A percentile compares a stretch with the other conserved stretches of the same genome.
These are phyloP conservation scores for Moesziomyces parantarcticus DNA, from an alignment of 1,284 basidiomycete species.

Conservation along the genomic window DNA sequence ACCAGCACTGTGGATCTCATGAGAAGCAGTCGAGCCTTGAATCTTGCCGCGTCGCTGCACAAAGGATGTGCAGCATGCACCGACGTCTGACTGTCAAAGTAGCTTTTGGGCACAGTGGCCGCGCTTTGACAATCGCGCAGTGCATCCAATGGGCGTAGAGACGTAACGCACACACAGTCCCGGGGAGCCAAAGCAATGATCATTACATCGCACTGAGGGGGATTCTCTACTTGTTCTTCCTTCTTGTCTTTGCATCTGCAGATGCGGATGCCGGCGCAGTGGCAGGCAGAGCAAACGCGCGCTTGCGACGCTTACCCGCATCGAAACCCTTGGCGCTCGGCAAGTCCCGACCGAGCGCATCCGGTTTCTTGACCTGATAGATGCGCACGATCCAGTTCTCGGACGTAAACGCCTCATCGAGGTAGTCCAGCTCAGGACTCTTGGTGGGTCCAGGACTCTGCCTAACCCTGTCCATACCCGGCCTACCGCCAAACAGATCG, in stretches of 20 bases:
- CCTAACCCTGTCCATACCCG: conserved; percentile 62
- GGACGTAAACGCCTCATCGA: conserved; percentile 66
- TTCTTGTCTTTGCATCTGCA: conserved; percentile 3
- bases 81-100: too few species aligned
- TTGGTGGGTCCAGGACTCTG: conserved; percentile 47
- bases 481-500: conserved; percentile 69
- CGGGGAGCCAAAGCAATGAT: background rate
- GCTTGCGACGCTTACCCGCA: conserved; percentile 82
- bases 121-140: too few species aligned
- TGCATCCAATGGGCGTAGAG: background rate
- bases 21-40: too few species aligned
- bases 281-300: conserved; percentile 25
- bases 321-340: conserved; percentile 80
- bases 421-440: conserved; percentile 57
- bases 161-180: background rate
- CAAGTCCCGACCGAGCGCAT: conserved; percentile 82
- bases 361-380: conserved; percentile 95
- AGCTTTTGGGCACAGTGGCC: too few species aligned
- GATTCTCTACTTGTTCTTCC: conserved; percentile 9
- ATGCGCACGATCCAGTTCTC: conserved; percentile 75
- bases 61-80: too few species aligned
- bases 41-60: too few species aligned
- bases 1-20: too few species aligned
- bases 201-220: background rate
- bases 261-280: background rate